Evolutionary conservation across 371 early-diverging fungal genomes (phyloP), one percentile per base, ranked within the genome.

Genomic region (Quaeritorhiza haematococci): DNA sequence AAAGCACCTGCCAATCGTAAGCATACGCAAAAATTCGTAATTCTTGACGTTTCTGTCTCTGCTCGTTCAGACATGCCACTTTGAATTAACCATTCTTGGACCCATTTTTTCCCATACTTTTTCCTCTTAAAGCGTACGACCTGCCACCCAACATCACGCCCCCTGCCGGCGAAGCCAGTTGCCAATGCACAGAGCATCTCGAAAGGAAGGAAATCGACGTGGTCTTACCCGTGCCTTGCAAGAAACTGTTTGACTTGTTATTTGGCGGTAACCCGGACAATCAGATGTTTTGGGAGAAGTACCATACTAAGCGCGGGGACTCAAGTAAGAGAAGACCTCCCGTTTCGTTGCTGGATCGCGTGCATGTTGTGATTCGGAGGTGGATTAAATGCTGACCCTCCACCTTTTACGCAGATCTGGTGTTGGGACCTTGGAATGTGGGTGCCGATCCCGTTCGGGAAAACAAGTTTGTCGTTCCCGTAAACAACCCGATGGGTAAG

Each of bases 151-250:
- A 61, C 5, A 61, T 84, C 10, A 69, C 77, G 10, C 49, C 43
- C 5, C 89, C 87, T 0, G 49, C 74, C 7, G 71, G 66, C 0
- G 80, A 80, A 6, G 69, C 74, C 0, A 44, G 56, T 4, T 89
- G 89, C 53, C 79, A 73, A 10, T 89, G 89, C 62, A 41, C 46
- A 26, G 54, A 50, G 4, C 89, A 89, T 62, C 60, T 81, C 24
- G 89, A 89, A 44, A 81, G 80, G 53, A 45, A 73, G 15, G 86
- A 84, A 42, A 53, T 69, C 15, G 83, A 86, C 28, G 66, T 77
- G 13, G 73, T 76, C 23, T 63, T 85, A 3, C 66, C 69, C 1
- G 59, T 84, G 8, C 74, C 86, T 3, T 86, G 87, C 23, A 86
- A 84, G 59, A 67, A 68, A 21, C 41, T 85, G 23, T 85, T 71